Evolutionary conservation across 2,329 filamentous ascomycete species (phyloP).

Genomic region (Ascochyta lentis): DNA sequence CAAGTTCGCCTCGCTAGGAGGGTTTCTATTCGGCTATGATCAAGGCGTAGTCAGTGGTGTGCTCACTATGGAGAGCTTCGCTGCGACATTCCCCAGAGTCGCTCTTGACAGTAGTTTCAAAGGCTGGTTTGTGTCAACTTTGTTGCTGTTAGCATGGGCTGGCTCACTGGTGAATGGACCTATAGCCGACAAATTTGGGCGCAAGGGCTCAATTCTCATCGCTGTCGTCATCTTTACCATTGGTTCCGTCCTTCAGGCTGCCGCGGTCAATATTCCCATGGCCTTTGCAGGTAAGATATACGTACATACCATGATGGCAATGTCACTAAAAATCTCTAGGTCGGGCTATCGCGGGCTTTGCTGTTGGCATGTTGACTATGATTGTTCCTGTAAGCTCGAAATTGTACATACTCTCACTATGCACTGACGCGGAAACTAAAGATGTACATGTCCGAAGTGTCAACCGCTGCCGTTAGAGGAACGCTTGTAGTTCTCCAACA

Average conservation of each 20-base stretch:
- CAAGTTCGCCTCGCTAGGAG: constrained; percentile 29
- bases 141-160: constrained; percentile 28
- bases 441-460: constrained; percentile 34
- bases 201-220: constrained; percentile 29
- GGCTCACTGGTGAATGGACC: constrained; percentile 34
- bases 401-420: background rate
- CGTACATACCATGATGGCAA: background rate
- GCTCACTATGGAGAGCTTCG: constrained; percentile 31
- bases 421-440: background rate
- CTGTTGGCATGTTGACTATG: constrained; percentile 32
- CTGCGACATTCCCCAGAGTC: constrained; percentile 28
- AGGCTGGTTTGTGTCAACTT: constrained; percentile 31
- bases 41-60: constrained; percentile 30
- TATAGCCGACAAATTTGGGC: constrained; percentile 29
- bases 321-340: constrained; percentile 8
- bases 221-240: constrained; percentile 30
- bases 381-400: constrained; percentile 21
- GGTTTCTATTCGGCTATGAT: constrained; percentile 32
- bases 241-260: constrained; percentile 28
- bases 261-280: constrained; percentile 26
- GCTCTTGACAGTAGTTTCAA: constrained; percentile 29
- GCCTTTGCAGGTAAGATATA: constrained; percentile 22
- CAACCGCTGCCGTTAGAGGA: constrained; percentile 27
- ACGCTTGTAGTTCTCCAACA: constrained; percentile 31
- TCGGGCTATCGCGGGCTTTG: constrained; percentile 29